Conservation (phyloP, 345 rosid genomes). For the Eucalyptus polybractea region DNA sequence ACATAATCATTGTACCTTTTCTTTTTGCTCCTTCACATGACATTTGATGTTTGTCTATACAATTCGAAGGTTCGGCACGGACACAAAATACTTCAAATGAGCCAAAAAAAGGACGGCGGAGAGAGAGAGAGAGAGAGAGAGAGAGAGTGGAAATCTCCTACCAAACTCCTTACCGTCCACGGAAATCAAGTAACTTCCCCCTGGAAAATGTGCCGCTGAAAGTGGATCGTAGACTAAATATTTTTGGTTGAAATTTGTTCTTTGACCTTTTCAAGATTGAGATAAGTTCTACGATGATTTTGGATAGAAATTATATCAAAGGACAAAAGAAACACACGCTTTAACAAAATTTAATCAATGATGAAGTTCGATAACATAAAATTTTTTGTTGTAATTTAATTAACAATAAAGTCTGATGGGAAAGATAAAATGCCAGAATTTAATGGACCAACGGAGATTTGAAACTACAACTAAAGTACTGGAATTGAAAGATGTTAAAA, state of each 20-base stretch:
- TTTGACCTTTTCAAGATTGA: not conserved
- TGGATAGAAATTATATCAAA: not conserved
- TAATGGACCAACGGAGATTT: not conserved
- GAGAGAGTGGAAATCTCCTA: not conserved
- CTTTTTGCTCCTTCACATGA: not conserved
- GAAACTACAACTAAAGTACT: not conserved
- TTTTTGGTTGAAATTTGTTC: not conserved
- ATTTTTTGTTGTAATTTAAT: rapidly evolving
- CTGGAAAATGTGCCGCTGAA: not conserved
- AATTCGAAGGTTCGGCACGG: not conserved
- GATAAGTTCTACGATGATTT: not conserved
- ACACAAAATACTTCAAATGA: not conserved
- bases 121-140: not conserved
- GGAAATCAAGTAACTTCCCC: not conserved
- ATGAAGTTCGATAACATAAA: no score
- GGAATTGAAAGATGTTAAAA: not conserved
- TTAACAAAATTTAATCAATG: no score
- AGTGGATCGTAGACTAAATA: not conserved
- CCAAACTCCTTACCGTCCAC: not conserved
- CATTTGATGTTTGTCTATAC: not conserved
- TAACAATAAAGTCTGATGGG: not conserved
- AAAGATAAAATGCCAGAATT: no score
- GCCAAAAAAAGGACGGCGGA: not conserved
- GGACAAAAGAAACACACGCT: not conserved
- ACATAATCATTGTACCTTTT: not conserved